These are phyloP conservation scores for Starmerella apis DNA, from an alignment of 805 yeast species.

Conservation along the genomic window DNA sequence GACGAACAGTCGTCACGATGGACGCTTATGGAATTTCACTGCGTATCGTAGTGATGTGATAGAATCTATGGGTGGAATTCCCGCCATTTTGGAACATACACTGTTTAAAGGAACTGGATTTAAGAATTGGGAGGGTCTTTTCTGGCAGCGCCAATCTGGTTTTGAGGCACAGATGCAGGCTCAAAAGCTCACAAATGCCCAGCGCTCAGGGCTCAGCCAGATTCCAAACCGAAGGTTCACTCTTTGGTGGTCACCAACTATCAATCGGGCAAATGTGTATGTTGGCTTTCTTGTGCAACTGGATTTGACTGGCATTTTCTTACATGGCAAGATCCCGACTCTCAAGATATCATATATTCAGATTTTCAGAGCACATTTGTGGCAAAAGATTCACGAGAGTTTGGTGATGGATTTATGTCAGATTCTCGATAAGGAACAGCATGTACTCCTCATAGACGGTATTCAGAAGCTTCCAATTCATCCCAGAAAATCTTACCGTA, in stretches of 20 bases:
- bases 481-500: conserved; percentile 92
- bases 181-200: conserved; percentile 93
- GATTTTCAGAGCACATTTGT: conserved; percentile 91
- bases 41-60: conserved; percentile 92
- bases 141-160: conserved; percentile 97
- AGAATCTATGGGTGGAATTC: conserved; percentile 95
- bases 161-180: conserved; percentile 93
- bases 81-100: conserved; percentile 89
- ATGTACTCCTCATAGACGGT: conserved; percentile 66
- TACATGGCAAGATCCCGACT: conserved; percentile 97
- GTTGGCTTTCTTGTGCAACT: conserved; percentile 95
- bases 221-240: conserved; percentile 96
- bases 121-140: conserved; percentile 95
- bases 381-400: conserved; percentile 98
- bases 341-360: conserved; percentile 90
- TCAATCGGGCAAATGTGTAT: conserved; percentile 93
- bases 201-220: conserved; percentile 91
- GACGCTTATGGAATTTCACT: conserved; percentile 86
- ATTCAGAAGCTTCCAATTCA: conserved; percentile 90
- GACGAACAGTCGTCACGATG: conserved; percentile 89
- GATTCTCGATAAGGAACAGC: conserved; percentile 77
- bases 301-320: conserved; percentile 90
- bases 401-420: conserved; percentile 88
- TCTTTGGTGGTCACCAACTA: conserved; percentile 99
- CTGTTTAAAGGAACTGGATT: conserved; percentile 94